These are phyloP conservation scores for Trichophaea hybrida DNA, from an alignment of 2,329 filamentous ascomycete genomes.

Conservation along the genomic window DNA sequence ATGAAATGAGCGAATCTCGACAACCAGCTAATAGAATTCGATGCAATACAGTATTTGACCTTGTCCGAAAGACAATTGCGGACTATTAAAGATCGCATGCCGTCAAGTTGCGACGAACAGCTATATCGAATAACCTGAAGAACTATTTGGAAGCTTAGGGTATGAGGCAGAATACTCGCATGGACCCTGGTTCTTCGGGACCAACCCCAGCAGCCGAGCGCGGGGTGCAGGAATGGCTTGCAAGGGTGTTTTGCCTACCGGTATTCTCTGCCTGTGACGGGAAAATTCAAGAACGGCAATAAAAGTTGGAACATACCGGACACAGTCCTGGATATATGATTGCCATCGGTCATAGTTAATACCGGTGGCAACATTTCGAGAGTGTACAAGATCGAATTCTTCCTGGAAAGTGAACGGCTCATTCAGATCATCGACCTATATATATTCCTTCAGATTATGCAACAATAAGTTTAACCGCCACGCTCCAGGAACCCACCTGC, in stretches of 20 bases:
- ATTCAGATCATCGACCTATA: slow-evolving; percentile 54
- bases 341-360: slow-evolving; percentile 60
- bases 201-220: too few species aligned
- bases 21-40: too few species aligned
- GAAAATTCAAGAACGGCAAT: neutral
- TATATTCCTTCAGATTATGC: neutral
- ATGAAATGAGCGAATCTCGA: too few species aligned
- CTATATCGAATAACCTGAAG: too few species aligned
- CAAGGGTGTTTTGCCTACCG: neutral
- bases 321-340: slow-evolving; percentile 62
- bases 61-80: too few species aligned
- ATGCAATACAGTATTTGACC: too few species aligned
- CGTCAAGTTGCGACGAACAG: too few species aligned
- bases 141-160: too few species aligned
- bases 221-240: too few species aligned
- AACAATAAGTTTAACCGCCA: neutral
- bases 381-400: slow-evolving; percentile 73
- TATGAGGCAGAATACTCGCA: too few species aligned
- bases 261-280: neutral
- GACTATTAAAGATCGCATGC: too few species aligned
- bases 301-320: slow-evolving; percentile 28
- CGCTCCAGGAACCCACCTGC: slow-evolving; percentile 35
- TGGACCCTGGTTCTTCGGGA: too few species aligned
- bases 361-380: slow-evolving; percentile 44
- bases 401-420: slow-evolving; percentile 53